These are phyloP conservation scores for Pichia nanzhaoensis DNA, from an alignment of 805 yeast species.

Conservation along the genomic window DNA sequence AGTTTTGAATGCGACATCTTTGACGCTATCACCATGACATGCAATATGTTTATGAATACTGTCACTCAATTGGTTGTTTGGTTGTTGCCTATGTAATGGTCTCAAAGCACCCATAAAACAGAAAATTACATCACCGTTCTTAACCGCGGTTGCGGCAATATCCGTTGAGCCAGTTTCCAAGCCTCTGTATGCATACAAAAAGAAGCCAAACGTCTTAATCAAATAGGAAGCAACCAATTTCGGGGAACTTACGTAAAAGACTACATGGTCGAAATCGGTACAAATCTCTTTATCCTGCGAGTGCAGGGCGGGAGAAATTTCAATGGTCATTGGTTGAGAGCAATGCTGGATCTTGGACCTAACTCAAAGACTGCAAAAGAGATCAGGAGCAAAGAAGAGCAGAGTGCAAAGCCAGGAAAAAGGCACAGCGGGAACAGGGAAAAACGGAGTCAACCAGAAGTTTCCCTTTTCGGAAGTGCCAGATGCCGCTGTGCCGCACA, in stretches of 20 bases:
- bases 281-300: not conserved
- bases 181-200: slow-evolving; percentile 54
- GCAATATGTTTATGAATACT: slow-evolving; percentile 41
- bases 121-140: slow-evolving; percentile 47
- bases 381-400: not conserved
- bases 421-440: not conserved
- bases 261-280: slow-evolving; percentile 55
- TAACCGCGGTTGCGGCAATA: slow-evolving; percentile 53
- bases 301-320: not conserved
- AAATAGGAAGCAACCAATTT: slow-evolving; percentile 53
- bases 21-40: slow-evolving; percentile 74
- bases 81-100: slow-evolving; percentile 15
- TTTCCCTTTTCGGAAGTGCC: not conserved
- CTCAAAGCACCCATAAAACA: slow-evolving; percentile 38
- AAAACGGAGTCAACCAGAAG: not conserved
- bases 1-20: slow-evolving; percentile 67
- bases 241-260: slow-evolving; percentile 71
- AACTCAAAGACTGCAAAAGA: not conserved
- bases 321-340: slow-evolving; percentile 5
- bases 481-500: too few relatives aligned
- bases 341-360: not conserved
- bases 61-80: slow-evolving; percentile 13
- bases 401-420: not conserved
- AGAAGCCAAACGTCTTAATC: slow-evolving; percentile 54
- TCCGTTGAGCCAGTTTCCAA: slow-evolving; percentile 60